Base-by-base conservation (phyloP, 805 yeast genomes). In the Starmerella bacillaris region DNA sequence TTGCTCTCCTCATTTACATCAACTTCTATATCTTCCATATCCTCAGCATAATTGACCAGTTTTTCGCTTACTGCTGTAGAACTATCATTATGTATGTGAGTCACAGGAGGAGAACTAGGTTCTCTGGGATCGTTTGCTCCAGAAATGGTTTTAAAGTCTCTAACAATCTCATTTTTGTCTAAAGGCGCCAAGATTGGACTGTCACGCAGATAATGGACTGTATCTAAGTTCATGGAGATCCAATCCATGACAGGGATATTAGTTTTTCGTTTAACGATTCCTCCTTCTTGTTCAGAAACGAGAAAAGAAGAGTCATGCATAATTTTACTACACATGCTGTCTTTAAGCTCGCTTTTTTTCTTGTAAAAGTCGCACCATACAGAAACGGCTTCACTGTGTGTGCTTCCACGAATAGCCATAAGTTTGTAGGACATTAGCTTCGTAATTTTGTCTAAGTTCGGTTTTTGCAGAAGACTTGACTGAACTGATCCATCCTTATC, bases 361-460 rank as follows among this genome's bases (percentile, higher is more conserved):
- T 50, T 45, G 40, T 40, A 21, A 39, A 47, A 56, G 37, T 55
- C 53, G 18, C 51, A 38, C 58, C 57, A 51, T 7, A 45, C 30
- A 30, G 36, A 36, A 16, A 40, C 32, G 11, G 39, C 39, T 35
- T 42, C 45, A 28, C 24, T 30, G 18, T 33, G 38, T 15, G 45
- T 8, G 31, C 36, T 36, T 12, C 33, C 21, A n/a, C 30, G 36
- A 34, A 41, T 39, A 16, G 45, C 21, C 20, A 37, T 31, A 4
- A 39, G 28, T 21, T 37, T 42, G 38, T 39, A 41, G 17, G 38
- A 31, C 20, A 36, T 35, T 21, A 41, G 39, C 21, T 33, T 34
- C 18, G 37, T 39, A 28, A 41, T 19, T 14, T 37, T 36, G 33
- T 36, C 31, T 16, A 43, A 14, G 30, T 38, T 35, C 6, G 45